phyloP scores from a whole-genome alignment of 1,284 basidiomycete genomes.

The Cutaneotrichosporon dermatis region DNA sequence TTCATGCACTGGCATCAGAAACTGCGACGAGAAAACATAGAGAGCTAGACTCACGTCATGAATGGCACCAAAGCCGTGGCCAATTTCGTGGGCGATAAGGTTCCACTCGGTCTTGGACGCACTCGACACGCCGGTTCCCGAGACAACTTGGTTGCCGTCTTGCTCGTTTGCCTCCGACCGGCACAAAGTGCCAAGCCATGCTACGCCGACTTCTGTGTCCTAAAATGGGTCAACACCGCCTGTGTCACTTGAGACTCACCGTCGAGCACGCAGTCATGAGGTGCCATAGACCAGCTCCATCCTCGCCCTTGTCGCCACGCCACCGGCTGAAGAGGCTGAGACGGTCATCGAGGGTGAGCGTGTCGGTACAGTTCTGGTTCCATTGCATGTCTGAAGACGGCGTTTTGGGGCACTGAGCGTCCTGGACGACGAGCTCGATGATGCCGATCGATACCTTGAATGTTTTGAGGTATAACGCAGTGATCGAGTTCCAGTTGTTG shows the following conservation, averaged over 20 bases:
- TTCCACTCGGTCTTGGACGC: constrained; percentile 59
- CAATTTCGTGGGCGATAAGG: constrained; percentile 81
- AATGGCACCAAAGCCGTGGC: constrained; percentile 71
- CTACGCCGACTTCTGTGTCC: constrained; percentile 72
- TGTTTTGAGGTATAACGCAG: constrained; percentile 69
- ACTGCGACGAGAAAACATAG: too few relatives aligned
- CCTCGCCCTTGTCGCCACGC: constrained; percentile 65
- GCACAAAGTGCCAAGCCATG: constrained; percentile 79
- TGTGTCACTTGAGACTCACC: too few relatives aligned
- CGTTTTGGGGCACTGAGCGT: constrained; percentile 51
- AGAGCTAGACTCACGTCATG: constrained; percentile 56
- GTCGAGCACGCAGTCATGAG: constrained; percentile 60
- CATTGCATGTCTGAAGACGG: constrained; percentile 46
- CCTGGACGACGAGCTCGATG: constrained; percentile 55
- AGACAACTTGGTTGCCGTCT: constrained; percentile 55
- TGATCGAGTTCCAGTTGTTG: constrained; percentile 64
- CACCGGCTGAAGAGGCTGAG: constrained; percentile 77
- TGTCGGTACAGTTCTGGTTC: constrained; percentile 51
- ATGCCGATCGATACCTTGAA: constrained; percentile 86
- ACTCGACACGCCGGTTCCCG: constrained; percentile 80
- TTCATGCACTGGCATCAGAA: constrained; percentile 55
- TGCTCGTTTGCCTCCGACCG: constrained; percentile 55
- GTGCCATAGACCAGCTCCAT: constrained; percentile 80
- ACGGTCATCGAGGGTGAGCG: constrained; percentile 61
- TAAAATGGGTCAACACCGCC: too few relatives aligned